These are phyloP conservation scores for Rhododendron mucronatum DNA, from an alignment of 148 eudicot genomes.

Conservation along the genomic window DNA sequence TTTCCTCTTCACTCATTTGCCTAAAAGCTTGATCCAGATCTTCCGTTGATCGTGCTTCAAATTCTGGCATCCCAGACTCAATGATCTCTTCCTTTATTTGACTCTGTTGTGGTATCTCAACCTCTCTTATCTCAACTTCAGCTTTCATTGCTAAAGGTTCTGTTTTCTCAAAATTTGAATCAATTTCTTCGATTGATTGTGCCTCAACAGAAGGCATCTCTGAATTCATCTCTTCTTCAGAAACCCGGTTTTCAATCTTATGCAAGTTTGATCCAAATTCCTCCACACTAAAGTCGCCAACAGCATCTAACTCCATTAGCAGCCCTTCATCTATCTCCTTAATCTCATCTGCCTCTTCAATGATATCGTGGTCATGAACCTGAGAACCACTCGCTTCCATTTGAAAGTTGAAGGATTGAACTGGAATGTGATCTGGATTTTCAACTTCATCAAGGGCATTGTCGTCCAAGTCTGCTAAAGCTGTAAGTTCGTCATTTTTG, in stretches of 20 bases:
- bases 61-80: slow-evolving; percentile 17
- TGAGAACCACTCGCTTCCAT: slow-evolving; percentile 18
- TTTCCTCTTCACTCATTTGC: slow-evolving; percentile 23
- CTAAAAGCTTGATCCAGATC: slow-evolving; percentile 25
- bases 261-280: slow-evolving; percentile 25
- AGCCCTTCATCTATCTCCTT: slow-evolving; percentile 63
- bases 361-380: slow-evolving; percentile 20
- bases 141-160: slow-evolving; percentile 16
- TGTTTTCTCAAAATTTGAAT: slow-evolving; percentile 8
- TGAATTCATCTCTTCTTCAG: slow-evolving; percentile 4
- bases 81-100: slow-evolving; percentile 11
- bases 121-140: slow-evolving; percentile 15
- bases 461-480: slow-evolving; percentile 12
- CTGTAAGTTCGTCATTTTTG: slow-evolving; percentile 13
- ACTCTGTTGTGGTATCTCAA: slow-evolving; percentile 13
- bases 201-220: slow-evolving; percentile 24
- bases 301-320: slow-evolving; percentile 64
- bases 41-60: slow-evolving; percentile 30
- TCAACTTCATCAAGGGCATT: slow-evolving; percentile 2
- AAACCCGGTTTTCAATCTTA: slow-evolving; percentile 18
- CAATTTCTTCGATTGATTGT: slow-evolving; percentile 12
- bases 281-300: slow-evolving; percentile 61
- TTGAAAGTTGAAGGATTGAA: slow-evolving; percentile 14
- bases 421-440: not conserved
- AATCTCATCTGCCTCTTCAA: slow-evolving; percentile 36